Evolutionary conservation across 352 stramenopile genomes (phyloP), one percentile per base, ranked within the genome.

Genomic region (Globisporangium yorkense): DNA sequence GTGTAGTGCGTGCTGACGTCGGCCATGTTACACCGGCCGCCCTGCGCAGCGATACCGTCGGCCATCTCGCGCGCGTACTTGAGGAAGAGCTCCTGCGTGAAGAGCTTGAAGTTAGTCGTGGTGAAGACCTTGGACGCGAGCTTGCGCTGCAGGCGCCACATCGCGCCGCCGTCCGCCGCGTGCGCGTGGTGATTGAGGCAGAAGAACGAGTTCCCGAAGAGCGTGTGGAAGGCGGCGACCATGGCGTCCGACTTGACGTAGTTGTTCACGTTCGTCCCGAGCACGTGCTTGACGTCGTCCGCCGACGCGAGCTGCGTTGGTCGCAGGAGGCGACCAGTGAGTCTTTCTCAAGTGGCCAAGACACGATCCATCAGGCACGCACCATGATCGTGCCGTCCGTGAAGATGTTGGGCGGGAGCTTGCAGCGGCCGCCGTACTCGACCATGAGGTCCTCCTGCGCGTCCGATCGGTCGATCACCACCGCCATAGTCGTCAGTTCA

Each of bases 91-190:
- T 75, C 47, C 54, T 83, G 71, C 1, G 64, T 67, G 53, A 77
- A 81, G 4, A 65, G 54, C 21, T 71, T 71, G 20, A 88, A 84
- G 46, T 85, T 86, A 18, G 54, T 66, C 1, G 68, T 83, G 35
- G 81, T 93, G 46, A 96, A 96, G 37, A 97, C 92, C 51, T 92
- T 88, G 35, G 81, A 87, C 45, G 84, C 78, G 18, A 79, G 75
- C 53, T 96, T 96, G 53, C 86, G 77, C 57, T 94, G 84, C 1
- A 87, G 55, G 10, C 69, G 59, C 80, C 79, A 96, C 40, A 68
- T 72, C 54, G 57, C 69, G 18, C 83, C 82, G 18, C 84, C 69
- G 45, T 83, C 75, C 2, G 61, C 53, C 15, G 68, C 61, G 57
- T 82, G 46, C n/a, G 65, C 54, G 56, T 87, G 77, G 56, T 87